Evolutionary conservation across 495 filamentous ascomycete species (phyloP).

Genomic region (Neurospora intermedia): DNA sequence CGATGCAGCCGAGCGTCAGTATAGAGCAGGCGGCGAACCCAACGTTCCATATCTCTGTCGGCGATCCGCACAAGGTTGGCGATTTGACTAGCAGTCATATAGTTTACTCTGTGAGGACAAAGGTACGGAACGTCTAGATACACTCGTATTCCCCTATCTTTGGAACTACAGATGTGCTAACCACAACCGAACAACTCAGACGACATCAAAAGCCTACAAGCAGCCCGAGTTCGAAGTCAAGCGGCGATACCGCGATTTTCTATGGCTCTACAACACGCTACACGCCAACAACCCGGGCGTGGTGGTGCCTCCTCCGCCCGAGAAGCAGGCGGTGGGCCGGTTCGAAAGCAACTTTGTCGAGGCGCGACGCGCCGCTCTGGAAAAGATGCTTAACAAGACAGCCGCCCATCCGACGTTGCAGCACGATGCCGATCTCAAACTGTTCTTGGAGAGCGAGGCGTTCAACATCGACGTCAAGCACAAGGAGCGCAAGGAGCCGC

Average conservation of each 20-base stretch:
- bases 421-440: constrained; percentile 85
- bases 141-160: neutral
- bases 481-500: constrained; percentile 85
- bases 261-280: constrained; percentile 92
- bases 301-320: constrained; percentile 89
- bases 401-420: constrained; percentile 84
- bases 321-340: constrained; percentile 93
- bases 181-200: constrained; percentile 30
- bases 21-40: constrained; percentile 86
- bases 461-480: constrained; percentile 97
- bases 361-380: constrained; percentile 74
- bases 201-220: constrained; percentile 89
- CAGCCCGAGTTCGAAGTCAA: constrained; percentile 84
- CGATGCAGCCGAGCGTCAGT: constrained; percentile 71
- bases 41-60: constrained; percentile 82
- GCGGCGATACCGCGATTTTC: constrained; percentile 87
- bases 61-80: constrained; percentile 95
- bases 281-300: constrained; percentile 92
- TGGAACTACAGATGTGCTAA: neutral
- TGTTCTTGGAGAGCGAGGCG: constrained; percentile 90
- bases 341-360: constrained; percentile 98
- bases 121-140: constrained; percentile 41
- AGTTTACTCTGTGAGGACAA: constrained; percentile 89
- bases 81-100: constrained; percentile 95
- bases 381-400: constrained; percentile 95